These are phyloP conservation scores for Suhomyces sp. DNA, from an alignment of 805 yeast genomes.

Conservation along the genomic window DNA sequence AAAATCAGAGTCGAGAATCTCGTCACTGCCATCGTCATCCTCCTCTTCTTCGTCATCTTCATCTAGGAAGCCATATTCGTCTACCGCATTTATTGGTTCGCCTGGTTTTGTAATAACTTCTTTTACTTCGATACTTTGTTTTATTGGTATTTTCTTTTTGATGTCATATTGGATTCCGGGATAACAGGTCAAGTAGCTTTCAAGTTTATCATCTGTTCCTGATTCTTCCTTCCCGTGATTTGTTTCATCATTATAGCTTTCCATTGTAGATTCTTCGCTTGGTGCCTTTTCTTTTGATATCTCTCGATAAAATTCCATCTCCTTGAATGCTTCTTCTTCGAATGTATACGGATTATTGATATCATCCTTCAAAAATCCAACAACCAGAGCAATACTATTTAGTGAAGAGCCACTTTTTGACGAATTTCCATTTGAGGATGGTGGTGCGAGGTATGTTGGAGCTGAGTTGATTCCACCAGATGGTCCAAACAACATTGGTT, in stretches of 20 bases:
- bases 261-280: background rate
- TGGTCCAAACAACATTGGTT: constrained; percentile 79
- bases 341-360: constrained; percentile 59
- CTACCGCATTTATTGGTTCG: constrained; percentile 1
- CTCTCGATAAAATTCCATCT: constrained; percentile 32
- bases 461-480: constrained; percentile 80
- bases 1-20: constrained; percentile 4
- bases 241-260: constrained; percentile 2
- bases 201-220: constrained; percentile 14
- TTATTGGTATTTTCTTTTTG: constrained; percentile 11
- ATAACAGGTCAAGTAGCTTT: constrained; percentile 30
- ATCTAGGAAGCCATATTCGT: no score
- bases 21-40: constrained; percentile 22
- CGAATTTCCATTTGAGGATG: constrained; percentile 11
- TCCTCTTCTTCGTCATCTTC: constrained; percentile 17
- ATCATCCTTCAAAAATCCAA: constrained; percentile 67
- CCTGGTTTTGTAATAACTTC: constrained; percentile 14
- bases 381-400: constrained; percentile 55
- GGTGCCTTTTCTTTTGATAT: background rate
- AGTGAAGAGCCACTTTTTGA: constrained; percentile 12
- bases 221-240: background rate
- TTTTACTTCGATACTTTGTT: constrained; percentile 10
- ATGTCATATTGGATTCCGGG: constrained; percentile 30
- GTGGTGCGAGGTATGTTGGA: constrained; percentile 33
- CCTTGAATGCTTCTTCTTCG: constrained; percentile 56